Evolutionary conservation across 108 stramenopile genomes (phyloP).

Genomic region (Cafeteria roenbergensis): DNA sequence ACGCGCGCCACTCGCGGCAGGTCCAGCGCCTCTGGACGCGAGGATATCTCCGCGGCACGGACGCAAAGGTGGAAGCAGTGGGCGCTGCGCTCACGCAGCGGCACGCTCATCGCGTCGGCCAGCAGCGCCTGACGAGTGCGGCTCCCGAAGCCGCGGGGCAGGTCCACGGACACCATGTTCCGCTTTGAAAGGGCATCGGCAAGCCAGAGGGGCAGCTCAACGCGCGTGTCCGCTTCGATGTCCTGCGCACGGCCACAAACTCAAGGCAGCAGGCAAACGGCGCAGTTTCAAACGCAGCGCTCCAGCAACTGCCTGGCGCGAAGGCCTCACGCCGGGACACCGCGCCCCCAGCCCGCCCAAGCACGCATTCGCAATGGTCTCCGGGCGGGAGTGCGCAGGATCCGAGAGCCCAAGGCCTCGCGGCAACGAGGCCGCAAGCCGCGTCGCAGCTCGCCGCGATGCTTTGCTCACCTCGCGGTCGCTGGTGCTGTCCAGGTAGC

Average conservation of each 20-base stretch:
- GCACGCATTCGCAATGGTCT: too few relatives aligned
- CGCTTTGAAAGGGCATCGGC: constrained; percentile 23
- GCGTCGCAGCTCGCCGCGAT: too few relatives aligned
- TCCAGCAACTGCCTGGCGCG: constrained; percentile 1
- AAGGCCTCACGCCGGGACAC: too few relatives aligned
- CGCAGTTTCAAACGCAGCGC: background rate
- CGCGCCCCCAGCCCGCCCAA: too few relatives aligned
- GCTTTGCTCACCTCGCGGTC: constrained; percentile 28
- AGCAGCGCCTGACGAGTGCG: background rate
- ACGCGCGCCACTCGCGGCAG: too few relatives aligned
- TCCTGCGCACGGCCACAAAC: constrained; percentile 2
- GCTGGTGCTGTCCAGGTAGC: constrained; percentile 53
- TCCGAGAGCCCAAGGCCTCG: too few relatives aligned
- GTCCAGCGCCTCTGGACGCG: too few relatives aligned
- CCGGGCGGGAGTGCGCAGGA: too few relatives aligned
- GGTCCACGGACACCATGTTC: constrained; percentile 31
- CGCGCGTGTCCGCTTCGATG: constrained; percentile 3
- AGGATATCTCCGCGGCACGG: too few relatives aligned
- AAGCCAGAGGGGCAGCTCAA: constrained; percentile 45
- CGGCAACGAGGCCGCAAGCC: too few relatives aligned
- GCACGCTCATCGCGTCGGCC: background rate
- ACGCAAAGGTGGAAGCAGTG: too few relatives aligned
- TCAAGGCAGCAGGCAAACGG: background rate
- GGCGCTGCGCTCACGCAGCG: background rate
- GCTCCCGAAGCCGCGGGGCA: constrained; percentile 18